phyloP scores from a whole-genome alignment of 169 alveolate species.

The Plasmodium gonderi region DNA sequence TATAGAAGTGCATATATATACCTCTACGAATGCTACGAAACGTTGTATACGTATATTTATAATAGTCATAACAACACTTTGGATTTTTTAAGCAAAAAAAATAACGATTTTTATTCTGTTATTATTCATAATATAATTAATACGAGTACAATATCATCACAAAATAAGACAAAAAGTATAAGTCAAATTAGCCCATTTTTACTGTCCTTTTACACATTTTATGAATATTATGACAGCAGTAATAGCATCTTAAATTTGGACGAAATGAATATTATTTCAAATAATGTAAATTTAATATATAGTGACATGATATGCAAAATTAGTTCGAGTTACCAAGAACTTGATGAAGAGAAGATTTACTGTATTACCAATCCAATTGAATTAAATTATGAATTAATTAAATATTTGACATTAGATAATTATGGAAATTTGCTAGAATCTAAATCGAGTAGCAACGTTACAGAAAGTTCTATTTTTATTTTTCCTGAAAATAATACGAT shows the following conservation, averaged over 20 bases:
- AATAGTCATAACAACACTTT: conserved; percentile 80
- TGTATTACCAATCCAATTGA: conserved; percentile 69
- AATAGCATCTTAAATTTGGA: conserved; percentile 35
- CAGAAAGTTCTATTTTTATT: conserved; percentile 17
- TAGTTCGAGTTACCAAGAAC: conserved; percentile 30
- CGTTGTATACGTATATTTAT: conserved; percentile 89
- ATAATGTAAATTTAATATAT: conserved; percentile 41
- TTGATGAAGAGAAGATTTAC: conserved; percentile 37
- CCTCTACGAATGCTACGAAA: conserved; percentile 96
- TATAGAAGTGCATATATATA: conserved; percentile 95
- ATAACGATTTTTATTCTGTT: conserved; percentile 69
- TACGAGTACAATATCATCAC: conserved; percentile 68
- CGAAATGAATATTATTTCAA: conserved; percentile 38
- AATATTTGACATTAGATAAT: conserved; percentile 54
- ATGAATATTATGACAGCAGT: conserved; percentile 75
- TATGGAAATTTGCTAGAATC: conserved; percentile 63
- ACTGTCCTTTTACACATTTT: conserved; percentile 80
- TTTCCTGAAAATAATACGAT: conserved; percentile 56
- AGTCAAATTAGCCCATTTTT: conserved; percentile 76
- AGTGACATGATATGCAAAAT: conserved; percentile 50
- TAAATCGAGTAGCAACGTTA: neutral
- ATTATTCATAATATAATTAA: conserved; percentile 48
- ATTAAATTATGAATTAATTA: conserved; percentile 58
- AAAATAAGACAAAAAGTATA: conserved; percentile 54
- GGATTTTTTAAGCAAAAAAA: conserved; percentile 78